These are phyloP conservation scores for Arbutus unedo DNA, from an alignment of 148 eudicot genomes.

Conservation along the genomic window DNA sequence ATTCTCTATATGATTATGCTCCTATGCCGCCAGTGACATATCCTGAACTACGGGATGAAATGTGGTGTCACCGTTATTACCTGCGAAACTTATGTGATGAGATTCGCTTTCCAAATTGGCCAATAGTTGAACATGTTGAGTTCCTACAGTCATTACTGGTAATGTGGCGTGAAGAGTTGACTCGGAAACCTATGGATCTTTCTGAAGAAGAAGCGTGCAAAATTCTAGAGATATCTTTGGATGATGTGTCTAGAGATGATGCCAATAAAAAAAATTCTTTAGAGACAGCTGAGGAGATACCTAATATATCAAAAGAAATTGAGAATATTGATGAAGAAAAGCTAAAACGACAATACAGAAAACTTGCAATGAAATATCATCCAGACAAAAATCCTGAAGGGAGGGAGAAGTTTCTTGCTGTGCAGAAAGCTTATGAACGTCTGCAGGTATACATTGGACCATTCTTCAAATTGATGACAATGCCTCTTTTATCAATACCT, in stretches of 20 bases:
- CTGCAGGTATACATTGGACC: conserved; percentile 58
- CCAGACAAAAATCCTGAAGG: conserved; percentile 99
- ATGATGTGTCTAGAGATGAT: conserved; percentile 76
- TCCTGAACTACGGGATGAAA: conserved; percentile 92
- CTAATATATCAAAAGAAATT: conserved; percentile 65
- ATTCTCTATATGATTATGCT: conserved; percentile 93
- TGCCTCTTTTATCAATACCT: conserved; percentile 6
- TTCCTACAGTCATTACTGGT: conserved; percentile 90
- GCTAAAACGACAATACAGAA: conserved; percentile 92
- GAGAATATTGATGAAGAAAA: conserved; percentile 98
- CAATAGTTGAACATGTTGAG: conserved; percentile 98
- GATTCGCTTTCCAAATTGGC: conserved; percentile 95
- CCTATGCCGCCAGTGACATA: conserved; percentile 99
- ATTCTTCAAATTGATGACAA: not conserved
- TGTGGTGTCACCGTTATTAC: conserved; percentile 99
- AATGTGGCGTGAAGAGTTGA: conserved; percentile 99
- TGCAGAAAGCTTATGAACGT: conserved; percentile 98
- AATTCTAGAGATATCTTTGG: conserved; percentile 83
- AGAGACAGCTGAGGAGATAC: conserved; percentile 56
- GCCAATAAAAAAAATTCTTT: conserved; percentile 29
- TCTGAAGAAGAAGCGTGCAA: conserved; percentile 99
- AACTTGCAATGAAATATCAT: conserved; percentile 96
- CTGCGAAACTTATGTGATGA: conserved; percentile 96
- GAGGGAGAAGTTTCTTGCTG: conserved; percentile 93
- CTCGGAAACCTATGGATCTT: conserved; percentile 98